Evolutionary conservation across 129 eudicot genomes (phyloP), one percentile per base, ranked within the genome.

Genomic region (Solidago caesia): DNA sequence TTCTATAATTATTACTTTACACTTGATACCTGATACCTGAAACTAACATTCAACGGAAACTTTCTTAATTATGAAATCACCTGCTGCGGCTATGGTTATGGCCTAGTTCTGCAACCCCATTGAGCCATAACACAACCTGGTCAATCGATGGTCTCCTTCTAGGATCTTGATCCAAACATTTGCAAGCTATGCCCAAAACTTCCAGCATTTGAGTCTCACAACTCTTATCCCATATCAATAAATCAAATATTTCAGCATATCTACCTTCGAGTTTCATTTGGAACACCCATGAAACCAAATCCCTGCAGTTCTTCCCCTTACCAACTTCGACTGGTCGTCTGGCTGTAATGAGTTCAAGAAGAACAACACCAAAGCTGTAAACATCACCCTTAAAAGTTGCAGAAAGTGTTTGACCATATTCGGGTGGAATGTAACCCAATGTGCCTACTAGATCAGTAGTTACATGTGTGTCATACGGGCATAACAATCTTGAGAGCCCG

Each of bases 371-470:
- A 33, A 94, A 94, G 77, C 99, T 94, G 70, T 91, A 94, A 6
- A 91, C 97, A 80, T 94, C 99, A 0, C 99, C 99, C 79, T 92
- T 88, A 71, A 88, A 91, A 45, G 99, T 91, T 8, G 99, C 99
- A 2, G 87, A 83, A 68, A 94, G 60, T 4, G 96, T 87, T 67
- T 94, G 99, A 41, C 90, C 87, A 16, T 94, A 94, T 71, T 94
- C 99, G 1, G 99, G 99, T 39, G 97, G 99, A 71, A 94, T 94
- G 57, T 94, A 94, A n/a, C 99, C 99, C 55, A 94, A 76, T 1
- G 99, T 94, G 33, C 99, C 99, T 8, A 94, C 99, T 80, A 94
- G 84, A 77, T 94, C 99, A 0, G 99, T 94, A 4, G 99, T 94
- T 5, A 94, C 99, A 53, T 94, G 99, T 13, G 99, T 94, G 65